Conservation (phyloP, 768 basidiomycete genomes). For the Phaffia australis region DNA sequence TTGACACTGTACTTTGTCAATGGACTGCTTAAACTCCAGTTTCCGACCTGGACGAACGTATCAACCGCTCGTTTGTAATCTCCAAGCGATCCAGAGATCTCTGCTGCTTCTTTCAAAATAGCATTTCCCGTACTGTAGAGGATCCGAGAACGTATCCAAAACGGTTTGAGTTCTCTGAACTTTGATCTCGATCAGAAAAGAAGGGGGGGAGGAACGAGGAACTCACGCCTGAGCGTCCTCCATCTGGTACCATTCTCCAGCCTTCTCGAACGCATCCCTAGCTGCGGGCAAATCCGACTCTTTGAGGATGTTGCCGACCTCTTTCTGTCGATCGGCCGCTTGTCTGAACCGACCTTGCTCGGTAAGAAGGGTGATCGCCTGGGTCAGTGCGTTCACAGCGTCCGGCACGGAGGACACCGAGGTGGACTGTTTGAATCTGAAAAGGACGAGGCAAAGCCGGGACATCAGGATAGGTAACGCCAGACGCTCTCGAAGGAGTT, state of each 20-base stretch:
- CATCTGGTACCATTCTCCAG: slow-evolving; percentile 94
- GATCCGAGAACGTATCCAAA: slow-evolving; percentile 13
- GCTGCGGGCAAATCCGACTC: slow-evolving; percentile 53
- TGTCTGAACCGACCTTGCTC: slow-evolving; percentile 83
- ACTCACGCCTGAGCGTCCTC: slow-evolving; percentile 92
- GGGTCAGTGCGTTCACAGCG: slow-evolving; percentile 73
- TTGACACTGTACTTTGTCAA: slow-evolving; percentile 98
- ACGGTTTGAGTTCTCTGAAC: not conserved
- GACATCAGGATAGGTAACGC: not conserved
- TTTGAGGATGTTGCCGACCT: slow-evolving; percentile 30
- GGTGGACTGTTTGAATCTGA: slow-evolving; percentile 24
- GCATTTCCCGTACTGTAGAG: slow-evolving; percentile 73
- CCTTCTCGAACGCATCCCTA: slow-evolving; percentile 79
- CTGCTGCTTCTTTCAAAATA: slow-evolving; percentile 93
- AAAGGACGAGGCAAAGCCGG: not conserved
- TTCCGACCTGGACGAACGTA: slow-evolving; percentile 81
- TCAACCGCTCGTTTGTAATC: slow-evolving; percentile 75
- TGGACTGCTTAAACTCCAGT: slow-evolving; percentile 63
- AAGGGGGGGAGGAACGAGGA: not conserved
- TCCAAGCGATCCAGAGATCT: slow-evolving; percentile 79
- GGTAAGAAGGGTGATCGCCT: slow-evolving; percentile 74
- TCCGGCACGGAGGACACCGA: slow-evolving; percentile 45
- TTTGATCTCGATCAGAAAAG: slow-evolving; percentile 21
- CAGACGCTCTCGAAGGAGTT: not conserved
- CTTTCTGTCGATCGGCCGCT: slow-evolving; percentile 87